Evolutionary conservation across 306 rosid species (phyloP).

Genomic region (Cercis canadensis): DNA sequence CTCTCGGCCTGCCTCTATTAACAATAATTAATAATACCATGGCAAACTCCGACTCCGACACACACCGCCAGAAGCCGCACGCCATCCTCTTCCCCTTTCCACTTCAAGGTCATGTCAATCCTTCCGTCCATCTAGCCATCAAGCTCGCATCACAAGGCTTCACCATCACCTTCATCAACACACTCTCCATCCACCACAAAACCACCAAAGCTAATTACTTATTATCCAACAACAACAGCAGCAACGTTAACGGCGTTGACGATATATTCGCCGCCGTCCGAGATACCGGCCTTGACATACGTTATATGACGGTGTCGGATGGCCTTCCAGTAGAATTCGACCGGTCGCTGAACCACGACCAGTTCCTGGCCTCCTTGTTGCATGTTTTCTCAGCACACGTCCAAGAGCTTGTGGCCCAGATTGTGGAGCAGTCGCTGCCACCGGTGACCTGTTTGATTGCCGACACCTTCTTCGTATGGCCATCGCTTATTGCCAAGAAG

Average conservation of each 20-base stretch:
- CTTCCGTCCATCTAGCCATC: conserved; percentile 59
- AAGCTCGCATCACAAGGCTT: conserved; percentile 64
- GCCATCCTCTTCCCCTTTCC: conserved; percentile 65
- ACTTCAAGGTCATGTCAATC: conserved; percentile 74
- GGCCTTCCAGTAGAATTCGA: conserved; percentile 62
- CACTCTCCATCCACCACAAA: conserved; percentile 54
- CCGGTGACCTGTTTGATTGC: conserved; percentile 53
- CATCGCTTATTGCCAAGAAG: conserved; percentile 51
- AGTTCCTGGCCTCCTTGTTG: conserved; percentile 53
- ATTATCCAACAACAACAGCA: not conserved
- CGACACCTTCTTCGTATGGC: conserved; percentile 68
- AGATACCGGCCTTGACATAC: conserved; percentile 51
- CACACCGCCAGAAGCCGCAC: conserved; percentile 42
- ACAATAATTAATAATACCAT: not conserved
- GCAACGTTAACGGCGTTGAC: not conserved
- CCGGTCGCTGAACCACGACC: conserved; percentile 61
- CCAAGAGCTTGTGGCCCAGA: conserved; percentile 44
- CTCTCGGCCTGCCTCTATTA: too few species aligned
- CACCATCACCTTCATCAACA: conserved; percentile 65
- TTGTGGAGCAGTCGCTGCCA: conserved; percentile 30
- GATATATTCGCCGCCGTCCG: conserved; percentile 44
- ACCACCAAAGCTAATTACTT: conserved; percentile 40
- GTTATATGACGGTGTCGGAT: conserved; percentile 58
- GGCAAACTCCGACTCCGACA: conserved; percentile 22
- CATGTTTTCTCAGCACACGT: conserved; percentile 50